Percentiles rank a stretch among this genome's conserved stretches.
Conservation (phyloP, 306 rosid species). For the Cucurbita pepo region DNA sequence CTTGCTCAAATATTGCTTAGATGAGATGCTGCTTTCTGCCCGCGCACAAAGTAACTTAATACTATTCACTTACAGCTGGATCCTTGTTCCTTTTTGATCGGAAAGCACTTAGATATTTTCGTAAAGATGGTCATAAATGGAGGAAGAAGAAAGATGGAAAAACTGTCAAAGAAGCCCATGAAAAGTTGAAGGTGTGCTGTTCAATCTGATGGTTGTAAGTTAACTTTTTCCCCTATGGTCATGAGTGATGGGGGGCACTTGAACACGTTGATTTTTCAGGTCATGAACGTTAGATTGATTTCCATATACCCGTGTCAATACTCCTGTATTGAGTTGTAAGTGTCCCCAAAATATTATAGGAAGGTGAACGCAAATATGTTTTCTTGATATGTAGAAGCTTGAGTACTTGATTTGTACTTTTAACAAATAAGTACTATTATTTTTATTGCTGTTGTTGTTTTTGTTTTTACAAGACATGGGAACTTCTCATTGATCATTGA, state of each 20-base stretch:
- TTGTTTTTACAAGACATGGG: neutral
- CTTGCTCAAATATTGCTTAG: neutral
- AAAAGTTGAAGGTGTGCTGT: constrained; percentile 85
- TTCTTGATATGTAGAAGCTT: neutral
- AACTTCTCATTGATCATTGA: neutral
- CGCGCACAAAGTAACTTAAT: neutral
- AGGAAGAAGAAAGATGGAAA: constrained; percentile 76
- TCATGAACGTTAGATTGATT: neutral
- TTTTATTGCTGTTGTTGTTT: neutral
- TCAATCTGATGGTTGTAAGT: constrained; percentile 34
- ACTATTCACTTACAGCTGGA: constrained; percentile 34
- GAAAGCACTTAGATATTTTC: constrained; percentile 55
- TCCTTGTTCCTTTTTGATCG: constrained; percentile 61
- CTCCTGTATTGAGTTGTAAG: neutral
- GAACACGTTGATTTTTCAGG: neutral
- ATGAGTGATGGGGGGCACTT: neutral
- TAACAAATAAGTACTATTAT: too few species aligned
- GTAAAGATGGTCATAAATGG: constrained; percentile 77
- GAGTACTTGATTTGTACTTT: neutral
- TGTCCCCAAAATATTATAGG: neutral
- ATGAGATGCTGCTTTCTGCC: neutral
- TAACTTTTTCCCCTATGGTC: constrained; percentile 18
- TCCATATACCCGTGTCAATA: neutral
- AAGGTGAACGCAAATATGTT: neutral
- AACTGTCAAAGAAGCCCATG: constrained; percentile 72